Base-by-base conservation (phyloP, 1,284 basidiomycete genomes). In the Boletus holoroseus region DNA sequence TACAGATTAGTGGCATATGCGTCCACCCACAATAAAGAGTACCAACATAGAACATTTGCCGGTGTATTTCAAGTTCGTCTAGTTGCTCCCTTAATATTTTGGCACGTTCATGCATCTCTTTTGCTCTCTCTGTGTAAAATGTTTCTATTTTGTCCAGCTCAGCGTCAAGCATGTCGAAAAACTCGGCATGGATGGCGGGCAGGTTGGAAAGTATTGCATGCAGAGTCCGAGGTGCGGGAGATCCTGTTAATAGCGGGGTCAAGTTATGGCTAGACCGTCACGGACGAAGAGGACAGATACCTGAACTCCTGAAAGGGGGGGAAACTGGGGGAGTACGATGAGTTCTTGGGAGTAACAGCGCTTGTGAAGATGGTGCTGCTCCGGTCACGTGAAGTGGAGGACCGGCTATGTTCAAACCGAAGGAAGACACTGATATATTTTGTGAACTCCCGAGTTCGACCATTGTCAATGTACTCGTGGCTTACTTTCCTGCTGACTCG, bases 141-240 rank as follows among this genome's bases (percentile, higher is more conserved):
- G 72, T 71, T 61, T 93, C 85, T 20, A 94, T 81, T 72, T 95
- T 91, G 49, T 85, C 81, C 0, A 94, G 71, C 64, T 95, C 83
- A 0, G 64, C 64, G 57, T 94, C 86, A 2, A 95, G 75, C 34
- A 81, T 74, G 6, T 81, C 76, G 57, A 95, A 88, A 70, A 93
- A 95, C 3, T 74, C 74, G 39, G 72, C 67, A 61, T 94, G 85
- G 32, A 78, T 73, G 0, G 81, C 75, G 4, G 78, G 73, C 18
- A 89, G 68, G 8, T 74, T 68, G 2, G 74, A 71, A 6, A 83
- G 60, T 7, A 88, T 67, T 24, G 79, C 73, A 18, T 72, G 71
- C 13, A 88, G 56, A 7, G 80, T 71, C 4, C 76, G 59, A 4
- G 63, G 58, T 5, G 42, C 6, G 5, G 28, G 34, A 9, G 38